Evolutionary conservation across 768 basidiomycete species (phyloP).

Genomic region (Pisolithus tinctorius): DNA sequence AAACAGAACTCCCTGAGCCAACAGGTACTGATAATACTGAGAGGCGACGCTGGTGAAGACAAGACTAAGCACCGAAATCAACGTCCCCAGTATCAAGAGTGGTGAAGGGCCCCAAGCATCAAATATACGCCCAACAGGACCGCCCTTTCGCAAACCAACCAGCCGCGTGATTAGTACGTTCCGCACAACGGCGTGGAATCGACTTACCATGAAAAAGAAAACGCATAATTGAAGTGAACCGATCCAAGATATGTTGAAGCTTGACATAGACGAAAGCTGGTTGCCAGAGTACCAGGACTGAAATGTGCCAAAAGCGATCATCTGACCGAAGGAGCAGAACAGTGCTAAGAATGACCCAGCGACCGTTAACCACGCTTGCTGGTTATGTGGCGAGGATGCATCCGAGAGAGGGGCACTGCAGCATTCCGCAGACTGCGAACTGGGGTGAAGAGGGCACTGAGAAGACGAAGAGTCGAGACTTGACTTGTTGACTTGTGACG

Average conservation of each 20-base stretch:
- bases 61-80: constrained; percentile 44
- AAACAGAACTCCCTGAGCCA: constrained; percentile 59
- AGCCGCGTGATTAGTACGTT: background rate
- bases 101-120: constrained; percentile 53
- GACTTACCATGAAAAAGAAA: constrained; percentile 61
- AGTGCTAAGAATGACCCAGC: constrained; percentile 60
- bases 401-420: background rate
- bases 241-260: constrained; percentile 64
- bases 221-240: constrained; percentile 63
- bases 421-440: background rate
- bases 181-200: background rate
- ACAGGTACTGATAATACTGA: constrained; percentile 53
- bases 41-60: constrained; percentile 54
- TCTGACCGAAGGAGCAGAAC: constrained; percentile 65
- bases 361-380: constrained; percentile 43
- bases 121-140: constrained; percentile 52
- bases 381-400: background rate
- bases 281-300: constrained; percentile 61
- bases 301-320: constrained; percentile 68
- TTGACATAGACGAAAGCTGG: constrained; percentile 43
- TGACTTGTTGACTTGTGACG: constrained; percentile 12
- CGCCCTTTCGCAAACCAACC: constrained; percentile 38
- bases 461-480: constrained; percentile 16
- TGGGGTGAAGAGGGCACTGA: constrained; percentile 15
- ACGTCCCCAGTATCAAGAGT: constrained; percentile 47